phyloP scores from a whole-genome alignment of 2,329 filamentous ascomycete species.

The Ophioceras dolichostomum region DNA sequence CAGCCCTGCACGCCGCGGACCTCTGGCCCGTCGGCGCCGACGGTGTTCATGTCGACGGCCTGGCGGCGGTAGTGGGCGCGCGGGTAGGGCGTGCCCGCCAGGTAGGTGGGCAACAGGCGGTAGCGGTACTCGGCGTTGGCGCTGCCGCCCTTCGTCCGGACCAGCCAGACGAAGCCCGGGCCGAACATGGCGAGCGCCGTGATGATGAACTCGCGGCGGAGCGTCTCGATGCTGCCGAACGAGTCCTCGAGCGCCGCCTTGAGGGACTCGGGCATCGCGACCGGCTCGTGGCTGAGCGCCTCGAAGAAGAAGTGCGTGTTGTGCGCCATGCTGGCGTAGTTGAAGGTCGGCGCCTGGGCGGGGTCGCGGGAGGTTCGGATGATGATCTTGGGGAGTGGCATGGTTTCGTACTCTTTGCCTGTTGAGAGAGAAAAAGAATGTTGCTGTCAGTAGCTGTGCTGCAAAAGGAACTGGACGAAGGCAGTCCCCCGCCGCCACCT shows the following conservation, averaged over 20 bases:
- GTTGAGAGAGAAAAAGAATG: not conserved
- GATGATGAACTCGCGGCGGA: slow-evolving; percentile 66
- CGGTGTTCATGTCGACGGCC: slow-evolving; percentile 57
- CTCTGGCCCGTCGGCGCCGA: slow-evolving; percentile 25
- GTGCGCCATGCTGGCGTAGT: slow-evolving; percentile 90
- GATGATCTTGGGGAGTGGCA: slow-evolving; percentile 49
- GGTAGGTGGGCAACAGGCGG: slow-evolving; percentile 77
- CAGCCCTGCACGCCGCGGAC: slow-evolving; percentile 19
- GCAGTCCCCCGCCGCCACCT: not conserved
- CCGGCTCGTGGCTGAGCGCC: slow-evolving; percentile 24
- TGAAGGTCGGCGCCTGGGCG: slow-evolving; percentile 69
- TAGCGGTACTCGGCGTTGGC: slow-evolving; percentile 23
- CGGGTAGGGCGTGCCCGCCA: slow-evolving; percentile 79
- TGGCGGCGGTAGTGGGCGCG: slow-evolving; percentile 72
- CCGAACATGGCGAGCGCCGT: slow-evolving; percentile 90
- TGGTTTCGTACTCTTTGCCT: slow-evolving; percentile 50
- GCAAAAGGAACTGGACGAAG: not conserved
- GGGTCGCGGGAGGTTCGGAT: slow-evolving; percentile 71
- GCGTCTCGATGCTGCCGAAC: slow-evolving; percentile 75
- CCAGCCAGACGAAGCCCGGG: slow-evolving; percentile 93
- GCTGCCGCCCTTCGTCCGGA: slow-evolving; percentile 30
- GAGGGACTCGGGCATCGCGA: slow-evolving; percentile 41
- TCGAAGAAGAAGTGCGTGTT: slow-evolving; percentile 83
- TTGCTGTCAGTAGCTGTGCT: not conserved
- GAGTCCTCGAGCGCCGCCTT: slow-evolving; percentile 47